Evolutionary conservation across 768 basidiomycete genomes (phyloP).

Genomic region (Suillus cothurnatus): DNA sequence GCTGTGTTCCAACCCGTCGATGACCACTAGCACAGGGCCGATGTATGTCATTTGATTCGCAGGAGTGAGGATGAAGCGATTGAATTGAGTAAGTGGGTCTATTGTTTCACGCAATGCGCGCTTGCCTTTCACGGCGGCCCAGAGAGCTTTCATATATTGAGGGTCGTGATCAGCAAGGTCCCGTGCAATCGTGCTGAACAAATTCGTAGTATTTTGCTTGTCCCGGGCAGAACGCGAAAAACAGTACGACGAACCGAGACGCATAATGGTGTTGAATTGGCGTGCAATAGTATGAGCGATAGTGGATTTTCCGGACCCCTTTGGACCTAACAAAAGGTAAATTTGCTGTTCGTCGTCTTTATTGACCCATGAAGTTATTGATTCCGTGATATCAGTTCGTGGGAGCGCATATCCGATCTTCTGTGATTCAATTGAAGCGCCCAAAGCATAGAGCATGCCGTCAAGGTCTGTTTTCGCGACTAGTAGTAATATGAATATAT

Average conservation of each 20-base stretch:
- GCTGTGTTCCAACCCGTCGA: constrained; percentile 38
- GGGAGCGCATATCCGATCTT: constrained; percentile 15
- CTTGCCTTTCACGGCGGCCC: constrained; percentile 19
- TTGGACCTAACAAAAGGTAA: constrained; percentile 29
- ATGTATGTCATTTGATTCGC: constrained; percentile 21
- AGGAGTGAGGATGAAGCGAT: constrained; percentile 31
- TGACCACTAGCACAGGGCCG: constrained; percentile 36
- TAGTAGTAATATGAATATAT: constrained; percentile 1
- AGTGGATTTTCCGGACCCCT: constrained; percentile 35
- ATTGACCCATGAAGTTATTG: constrained; percentile 23
- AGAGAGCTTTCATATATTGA: constrained; percentile 24
- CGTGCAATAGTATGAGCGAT: constrained; percentile 33
- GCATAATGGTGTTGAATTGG: constrained; percentile 25
- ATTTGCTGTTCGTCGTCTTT: constrained; percentile 19
- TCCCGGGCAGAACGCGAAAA: constrained; percentile 22
- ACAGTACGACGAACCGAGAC: constrained; percentile 36
- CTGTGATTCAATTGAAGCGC: constrained; percentile 26
- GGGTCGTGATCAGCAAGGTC: constrained; percentile 35
- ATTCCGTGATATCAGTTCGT: constrained; percentile 14
- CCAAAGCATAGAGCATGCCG: constrained; percentile 21
- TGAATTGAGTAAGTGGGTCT: constrained; percentile 27
- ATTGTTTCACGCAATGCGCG: constrained; percentile 24
- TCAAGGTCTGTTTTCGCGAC: constrained; percentile 16
- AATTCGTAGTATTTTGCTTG: constrained; percentile 22
- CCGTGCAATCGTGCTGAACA: constrained; percentile 37